Conservation (phyloP, 1,139 yeast genomes). For the Yamadazyma diddensiae region DNA sequence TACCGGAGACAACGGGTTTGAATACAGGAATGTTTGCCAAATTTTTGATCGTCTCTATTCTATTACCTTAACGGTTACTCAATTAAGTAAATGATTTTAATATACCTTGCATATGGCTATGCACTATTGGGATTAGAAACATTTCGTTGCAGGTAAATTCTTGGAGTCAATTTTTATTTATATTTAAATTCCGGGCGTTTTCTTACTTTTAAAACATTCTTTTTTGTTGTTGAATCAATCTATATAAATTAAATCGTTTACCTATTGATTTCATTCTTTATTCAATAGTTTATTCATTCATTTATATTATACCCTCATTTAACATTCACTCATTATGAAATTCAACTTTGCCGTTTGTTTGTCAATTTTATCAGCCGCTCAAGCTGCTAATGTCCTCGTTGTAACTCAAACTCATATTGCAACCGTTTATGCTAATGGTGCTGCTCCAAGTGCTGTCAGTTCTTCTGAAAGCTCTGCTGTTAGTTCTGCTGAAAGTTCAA, state of each 20-base stretch:
- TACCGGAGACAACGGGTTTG: not conserved
- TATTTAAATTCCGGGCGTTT: slow-evolving; percentile 1
- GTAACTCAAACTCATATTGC: slow-evolving; percentile 18
- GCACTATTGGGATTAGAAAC: not conserved
- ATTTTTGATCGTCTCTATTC: not conserved
- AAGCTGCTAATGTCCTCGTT: slow-evolving; percentile 15
- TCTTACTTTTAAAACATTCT: slow-evolving; percentile 2
- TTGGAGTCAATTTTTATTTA: no score
- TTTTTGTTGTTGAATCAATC: slow-evolving; percentile 1
- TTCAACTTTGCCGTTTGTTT: slow-evolving; percentile 15
- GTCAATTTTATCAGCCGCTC: slow-evolving; percentile 15
- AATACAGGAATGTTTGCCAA: not conserved
- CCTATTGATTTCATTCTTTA: not conserved
- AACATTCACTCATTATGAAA: slow-evolving; percentile 13
- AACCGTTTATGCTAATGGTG: slow-evolving; percentile 17
- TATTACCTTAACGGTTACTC: slow-evolving; percentile 1
- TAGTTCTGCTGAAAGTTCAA: not conserved
- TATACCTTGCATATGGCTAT: not conserved
- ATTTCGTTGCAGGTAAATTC: not conserved
- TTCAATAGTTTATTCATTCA: slow-evolving; percentile 2
- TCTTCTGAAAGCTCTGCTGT: slow-evolving; percentile 1
- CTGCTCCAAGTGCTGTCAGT: slow-evolving; percentile 6
- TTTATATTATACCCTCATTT: not conserved
- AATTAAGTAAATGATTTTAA: not conserved
- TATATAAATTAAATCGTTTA: not conserved